Base-by-base conservation (phyloP, 768 basidiomycete genomes). In the Russula griseocarnosa region DNA sequence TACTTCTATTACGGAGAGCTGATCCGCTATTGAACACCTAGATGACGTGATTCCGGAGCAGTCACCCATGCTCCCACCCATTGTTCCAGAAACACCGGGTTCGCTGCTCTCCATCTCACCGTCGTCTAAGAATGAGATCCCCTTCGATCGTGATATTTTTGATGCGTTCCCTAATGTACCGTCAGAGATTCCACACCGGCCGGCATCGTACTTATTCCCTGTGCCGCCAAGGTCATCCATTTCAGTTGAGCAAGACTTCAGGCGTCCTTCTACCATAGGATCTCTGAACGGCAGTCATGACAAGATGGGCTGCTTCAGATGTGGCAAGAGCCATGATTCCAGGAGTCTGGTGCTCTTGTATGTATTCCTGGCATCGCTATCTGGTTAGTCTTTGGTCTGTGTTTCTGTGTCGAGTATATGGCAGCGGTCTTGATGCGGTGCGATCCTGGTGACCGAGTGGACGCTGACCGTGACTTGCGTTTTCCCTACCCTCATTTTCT, bases 81-180 rank as follows among this genome's bases (percentile, higher is more conserved):
- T 66, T 49, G 62, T 67, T 57, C 70, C 47, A 61, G 74, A 53
- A 40, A 30, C 68, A 54, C 57, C 68, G 0, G 79, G 60, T 34
- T 55, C 73, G 77, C 62, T 84, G 82, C 5, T 73, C 76, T 22
- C 65, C 20, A 42, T 55, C 20, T 71, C 78, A 42, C 77, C 79
- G 3, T 77, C 70, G 61, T 50, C 75, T 42, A 58, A 50, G 71
- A 64, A 75, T 77, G 66, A 83, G 77, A 83, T 75, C 55, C 79
- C 28, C 1, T 61, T 89, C 49, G 85, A 86, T 70, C 76, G 77
- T 65, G 82, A 82, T 13, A 74, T 88, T 26, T 87, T 86, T 67
- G 87, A 89, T 62, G 81, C 86, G 8, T 90, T 90, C 73, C 89
- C 89, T 26, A 81, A 82, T 38, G 87, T 90, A 6, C 88, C 88